phyloP scores from a whole-genome alignment of 2,329 filamentous ascomycete species.

The Fusarium paranaense region DNA sequence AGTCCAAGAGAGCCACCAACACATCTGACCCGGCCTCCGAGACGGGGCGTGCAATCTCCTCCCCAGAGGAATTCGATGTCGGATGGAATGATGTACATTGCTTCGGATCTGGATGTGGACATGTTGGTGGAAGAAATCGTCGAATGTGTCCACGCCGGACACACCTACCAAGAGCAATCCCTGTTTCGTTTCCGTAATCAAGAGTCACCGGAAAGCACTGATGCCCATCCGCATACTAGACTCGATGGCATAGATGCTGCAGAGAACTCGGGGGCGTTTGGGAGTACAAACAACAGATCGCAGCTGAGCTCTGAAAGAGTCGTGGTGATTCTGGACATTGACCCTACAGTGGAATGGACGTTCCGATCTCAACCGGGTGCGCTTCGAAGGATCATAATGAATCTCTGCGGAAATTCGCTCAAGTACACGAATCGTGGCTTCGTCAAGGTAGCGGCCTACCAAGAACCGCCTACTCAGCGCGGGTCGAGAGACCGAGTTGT shows the following conservation, averaged over 20 bases:
- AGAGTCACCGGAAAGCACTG: neutral
- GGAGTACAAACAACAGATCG: neutral
- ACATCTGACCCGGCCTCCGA: neutral
- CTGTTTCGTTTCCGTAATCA: constrained; percentile 11
- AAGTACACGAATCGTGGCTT: constrained; percentile 65
- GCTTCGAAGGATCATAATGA: constrained; percentile 68
- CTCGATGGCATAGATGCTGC: constrained; percentile 28
- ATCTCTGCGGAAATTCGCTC: constrained; percentile 71
- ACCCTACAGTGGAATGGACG: constrained; percentile 60
- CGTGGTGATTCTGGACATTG: constrained; percentile 51
- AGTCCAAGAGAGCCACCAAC: neutral
- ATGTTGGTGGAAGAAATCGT: constrained; percentile 59
- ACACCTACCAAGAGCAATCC: constrained; percentile 37
- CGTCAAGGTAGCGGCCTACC: constrained; percentile 46
- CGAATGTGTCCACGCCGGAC: constrained; percentile 59
- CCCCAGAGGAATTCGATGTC: neutral
- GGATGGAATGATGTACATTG: constrained; percentile 33
- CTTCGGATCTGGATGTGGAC: constrained; percentile 46
- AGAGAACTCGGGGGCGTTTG: neutral
- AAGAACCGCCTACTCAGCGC: constrained; percentile 13
- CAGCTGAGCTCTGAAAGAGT: constrained; percentile 22
- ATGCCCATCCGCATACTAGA: constrained; percentile 4
- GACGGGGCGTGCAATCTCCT: neutral
- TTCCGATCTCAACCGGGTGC: constrained; percentile 67
- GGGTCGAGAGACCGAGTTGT: constrained; percentile 25